Evolutionary conservation across 202 grass and related monocot genomes (phyloP), one percentile per base, ranked within the genome.

Genomic region (Schoenoplectus triqueter): DNA sequence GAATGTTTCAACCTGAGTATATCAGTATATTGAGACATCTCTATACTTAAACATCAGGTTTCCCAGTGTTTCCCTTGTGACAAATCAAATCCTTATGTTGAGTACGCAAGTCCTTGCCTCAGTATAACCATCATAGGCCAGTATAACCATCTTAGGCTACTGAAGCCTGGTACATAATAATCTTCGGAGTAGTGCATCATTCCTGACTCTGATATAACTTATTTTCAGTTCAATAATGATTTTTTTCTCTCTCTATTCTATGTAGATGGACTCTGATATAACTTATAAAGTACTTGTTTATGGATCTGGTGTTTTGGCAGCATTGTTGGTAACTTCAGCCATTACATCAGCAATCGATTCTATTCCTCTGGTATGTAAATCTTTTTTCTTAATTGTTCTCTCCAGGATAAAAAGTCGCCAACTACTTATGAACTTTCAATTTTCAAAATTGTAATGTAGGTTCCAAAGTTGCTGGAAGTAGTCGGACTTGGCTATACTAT

Each of bases 381-480:
- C 15, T 49, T 44, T 5, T 66, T 80, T 18, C 41, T 14, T 49
- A 56, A 49, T 41, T 70, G 6, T 42, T 40, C 14, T 55, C 10
- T 41, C 20, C 15, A 2, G 13, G 14, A n/a, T 60, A 41, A 59
- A 41, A 59, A 44, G 42, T 79, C 74, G 45, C 75, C 55, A 59
- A 44, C 9, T 44, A 59, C 39, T 17, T 39, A 2, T 79, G 21
- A 83, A 83, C 19, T 69, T 59, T 10, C 3, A 59, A 42, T 44
- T 19, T 83, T 22, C 42, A 15, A 52, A 70, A 66, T 42, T 66
- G 42, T 13, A 44, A 84, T 79, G 47, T 89, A 98, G 95, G 60
- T 98, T 75, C 95, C 93, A 3, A 89, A 95, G 54, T 59, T 94
- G 48, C 76, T 98, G 69, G 91, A 98, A 84, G 39, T 98, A 10